Evolutionary conservation across 1,284 basidiomycete genomes (phyloP).

Genomic region (Coriolopsis trogii): DNA sequence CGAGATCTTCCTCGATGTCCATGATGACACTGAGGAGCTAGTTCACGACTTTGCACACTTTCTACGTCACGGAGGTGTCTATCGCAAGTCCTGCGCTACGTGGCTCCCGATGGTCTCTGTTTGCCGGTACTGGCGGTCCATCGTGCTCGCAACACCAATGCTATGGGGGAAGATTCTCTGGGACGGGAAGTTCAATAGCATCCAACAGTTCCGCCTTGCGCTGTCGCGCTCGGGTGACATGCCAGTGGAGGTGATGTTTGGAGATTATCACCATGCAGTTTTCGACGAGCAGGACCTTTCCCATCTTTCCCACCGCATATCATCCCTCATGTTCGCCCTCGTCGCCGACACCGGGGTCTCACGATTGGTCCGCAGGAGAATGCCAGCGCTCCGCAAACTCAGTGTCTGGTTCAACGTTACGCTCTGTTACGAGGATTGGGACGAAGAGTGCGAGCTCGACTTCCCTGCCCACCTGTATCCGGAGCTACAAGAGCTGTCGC

Average conservation of each 20-base stretch:
- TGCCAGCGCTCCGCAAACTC: background rate
- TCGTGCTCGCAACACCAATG: background rate
- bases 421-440: background rate
- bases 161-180: background rate
- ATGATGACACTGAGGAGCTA: too few relatives aligned
- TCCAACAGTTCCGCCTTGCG: background rate
- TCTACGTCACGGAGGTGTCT: too few relatives aligned
- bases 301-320: background rate
- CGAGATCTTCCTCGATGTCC: too few relatives aligned
- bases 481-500: background rate
- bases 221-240: background rate
- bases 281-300: background rate
- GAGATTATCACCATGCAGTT: background rate
- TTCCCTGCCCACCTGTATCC: background rate
- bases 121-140: background rate
- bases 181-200: background rate
- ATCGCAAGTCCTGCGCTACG: too few relatives aligned
- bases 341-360: background rate
- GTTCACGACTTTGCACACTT: too few relatives aligned
- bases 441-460: background rate
- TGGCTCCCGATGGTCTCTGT: background rate
- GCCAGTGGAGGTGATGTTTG: background rate
- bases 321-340: background rate
- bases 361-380: background rate
- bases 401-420: background rate